A percentile compares a stretch with the other conserved stretches of the same genome.
phyloP scores from a whole-genome alignment of 108 stramenopile genomes.

The Cyclotella choctawhatcheeana region DNA sequence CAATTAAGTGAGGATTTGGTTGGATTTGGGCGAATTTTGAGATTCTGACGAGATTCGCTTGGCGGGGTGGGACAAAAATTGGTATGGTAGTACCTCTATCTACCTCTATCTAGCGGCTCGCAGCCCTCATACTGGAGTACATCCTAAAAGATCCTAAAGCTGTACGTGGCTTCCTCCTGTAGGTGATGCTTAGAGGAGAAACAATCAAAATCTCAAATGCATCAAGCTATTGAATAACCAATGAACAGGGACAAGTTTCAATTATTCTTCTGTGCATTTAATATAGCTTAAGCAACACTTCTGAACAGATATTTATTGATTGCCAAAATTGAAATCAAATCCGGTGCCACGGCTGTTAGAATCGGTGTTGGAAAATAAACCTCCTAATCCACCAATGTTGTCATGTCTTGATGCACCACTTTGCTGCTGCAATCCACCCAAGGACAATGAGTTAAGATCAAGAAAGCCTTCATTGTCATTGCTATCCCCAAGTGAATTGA shows the following conservation, averaged over 20 bases:
- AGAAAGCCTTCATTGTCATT: conserved; percentile 38
- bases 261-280: neutral
- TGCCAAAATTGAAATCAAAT: conserved; percentile 15
- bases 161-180: too few species aligned
- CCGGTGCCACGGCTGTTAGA: conserved; percentile 24
- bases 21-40: too few species aligned
- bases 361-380: conserved; percentile 4
- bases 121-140: too few species aligned
- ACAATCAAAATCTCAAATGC: neutral
- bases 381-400: conserved; percentile 27
- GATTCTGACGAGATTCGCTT: too few species aligned
- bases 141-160: too few species aligned
- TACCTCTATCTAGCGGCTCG: too few species aligned
- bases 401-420: conserved; percentile 27
- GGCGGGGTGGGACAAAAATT: too few species aligned
- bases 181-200: too few species aligned
- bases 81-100: too few species aligned
- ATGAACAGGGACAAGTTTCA: neutral
- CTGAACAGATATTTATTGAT: conserved; percentile 23
- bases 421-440: conserved; percentile 39
- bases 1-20: too few species aligned
- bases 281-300: neutral
- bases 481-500: conserved; percentile 32
- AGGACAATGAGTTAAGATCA: conserved; percentile 43
- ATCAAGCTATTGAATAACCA: neutral